These are phyloP conservation scores for Penicillium nordicum DNA, from an alignment of 2,329 filamentous ascomycete species.

Conservation along the genomic window DNA sequence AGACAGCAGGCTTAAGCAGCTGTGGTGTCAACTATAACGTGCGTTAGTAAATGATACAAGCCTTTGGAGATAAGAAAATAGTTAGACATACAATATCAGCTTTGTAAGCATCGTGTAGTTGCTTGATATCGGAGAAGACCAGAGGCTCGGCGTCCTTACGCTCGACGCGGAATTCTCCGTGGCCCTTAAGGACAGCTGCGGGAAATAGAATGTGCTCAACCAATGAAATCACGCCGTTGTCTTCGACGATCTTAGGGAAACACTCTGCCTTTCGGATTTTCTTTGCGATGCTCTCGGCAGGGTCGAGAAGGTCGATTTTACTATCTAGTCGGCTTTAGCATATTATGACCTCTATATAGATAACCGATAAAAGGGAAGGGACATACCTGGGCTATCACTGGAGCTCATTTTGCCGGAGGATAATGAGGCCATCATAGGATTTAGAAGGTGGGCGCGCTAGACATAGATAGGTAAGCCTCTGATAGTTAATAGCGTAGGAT, in stretches of 20 bases:
- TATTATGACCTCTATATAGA: not conserved
- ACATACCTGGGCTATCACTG: conserved; percentile 50
- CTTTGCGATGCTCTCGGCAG: conserved; percentile 68
- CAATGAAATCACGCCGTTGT: conserved; percentile 82
- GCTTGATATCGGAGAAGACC: conserved; percentile 70
- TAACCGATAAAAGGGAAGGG: not conserved
- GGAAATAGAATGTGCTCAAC: conserved; percentile 85
- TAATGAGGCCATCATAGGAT: conserved; percentile 86
- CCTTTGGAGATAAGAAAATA: not conserved
- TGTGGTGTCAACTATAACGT: conserved; percentile 69
- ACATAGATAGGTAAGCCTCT: not conserved
- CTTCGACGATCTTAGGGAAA: conserved; percentile 70
- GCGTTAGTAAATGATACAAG: conserved; percentile 3
- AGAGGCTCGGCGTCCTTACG: conserved; percentile 67
- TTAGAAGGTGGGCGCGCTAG: conserved; percentile 66
- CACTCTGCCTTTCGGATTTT: conserved; percentile 85
- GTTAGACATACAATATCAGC: conserved; percentile 64
- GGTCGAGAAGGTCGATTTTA: conserved; percentile 82
- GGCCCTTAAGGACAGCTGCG: conserved; percentile 47
- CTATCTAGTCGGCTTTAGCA: conserved; percentile 38
- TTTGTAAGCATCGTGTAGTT: conserved; percentile 75
- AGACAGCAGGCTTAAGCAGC: conserved; percentile 78
- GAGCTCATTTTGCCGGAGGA: conserved; percentile 81
- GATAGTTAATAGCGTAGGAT: not conserved
- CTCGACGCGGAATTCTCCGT: conserved; percentile 65